Evolutionary conservation across 768 basidiomycete species (phyloP).

Genomic region (Kwoniella sp.): DNA sequence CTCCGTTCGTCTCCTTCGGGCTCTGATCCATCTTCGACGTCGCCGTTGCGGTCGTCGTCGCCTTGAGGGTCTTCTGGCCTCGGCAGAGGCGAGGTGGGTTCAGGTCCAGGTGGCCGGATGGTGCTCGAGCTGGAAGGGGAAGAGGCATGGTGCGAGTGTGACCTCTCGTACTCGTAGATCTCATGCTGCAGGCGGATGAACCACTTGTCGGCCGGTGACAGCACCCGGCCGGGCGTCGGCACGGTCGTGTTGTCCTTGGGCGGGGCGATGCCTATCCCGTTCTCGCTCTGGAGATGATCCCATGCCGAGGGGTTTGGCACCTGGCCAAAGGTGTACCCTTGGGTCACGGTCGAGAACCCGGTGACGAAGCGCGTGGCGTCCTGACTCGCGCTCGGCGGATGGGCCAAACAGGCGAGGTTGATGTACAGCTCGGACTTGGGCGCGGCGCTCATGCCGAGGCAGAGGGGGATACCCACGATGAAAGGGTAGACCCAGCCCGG

Average conservation of each 20-base stretch:
- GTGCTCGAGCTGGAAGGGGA: neutral
- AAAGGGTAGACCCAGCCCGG: constrained; percentile 43
- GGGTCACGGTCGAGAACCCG: no score
- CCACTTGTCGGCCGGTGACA: constrained; percentile 39
- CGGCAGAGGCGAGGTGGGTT: neutral
- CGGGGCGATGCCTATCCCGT: neutral
- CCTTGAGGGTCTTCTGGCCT: neutral
- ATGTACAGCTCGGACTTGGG: constrained; percentile 44
- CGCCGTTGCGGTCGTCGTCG: neutral
- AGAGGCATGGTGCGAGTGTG: constrained; percentile 3
- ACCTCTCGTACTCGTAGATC: constrained; percentile 30
- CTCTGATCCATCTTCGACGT: neutral
- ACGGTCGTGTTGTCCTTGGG: neutral
- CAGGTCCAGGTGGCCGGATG: neutral
- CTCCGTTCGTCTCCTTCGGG: constrained; percentile 2
- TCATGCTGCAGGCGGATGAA: constrained; percentile 35
- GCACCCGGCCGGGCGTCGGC: neutral
- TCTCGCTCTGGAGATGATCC: no score
- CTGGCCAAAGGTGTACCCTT: no score
- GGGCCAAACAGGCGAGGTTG: constrained; percentile 48
- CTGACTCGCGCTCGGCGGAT: constrained; percentile 32
- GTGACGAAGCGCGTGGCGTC: no score
- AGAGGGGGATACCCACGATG: constrained; percentile 34
- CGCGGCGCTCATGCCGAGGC: constrained; percentile 43
- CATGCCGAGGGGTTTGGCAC: no score